Evolutionary conservation across 2,329 filamentous ascomycete species (phyloP), one percentile per base, ranked within the genome.

Genomic region (Fusarium dimerum): DNA sequence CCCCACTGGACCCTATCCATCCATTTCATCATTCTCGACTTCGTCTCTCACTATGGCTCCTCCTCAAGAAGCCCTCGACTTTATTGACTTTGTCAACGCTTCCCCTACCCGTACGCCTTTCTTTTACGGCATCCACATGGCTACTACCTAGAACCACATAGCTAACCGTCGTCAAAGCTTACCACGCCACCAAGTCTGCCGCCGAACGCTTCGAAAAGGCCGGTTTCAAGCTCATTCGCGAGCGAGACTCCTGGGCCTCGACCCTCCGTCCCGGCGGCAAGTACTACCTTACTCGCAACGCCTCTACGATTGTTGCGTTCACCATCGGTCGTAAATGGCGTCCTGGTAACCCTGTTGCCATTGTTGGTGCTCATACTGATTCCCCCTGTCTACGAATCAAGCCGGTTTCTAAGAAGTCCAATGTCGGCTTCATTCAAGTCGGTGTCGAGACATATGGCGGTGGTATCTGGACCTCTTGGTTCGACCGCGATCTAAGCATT

Each of bases 381-480:
- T 97, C 92, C 11, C 92, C 91, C 6, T 92, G 89, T 63, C 82
- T 99, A 45, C 87, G 93, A 54, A 79, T 99, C 71, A 99, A 99
- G 79, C 94, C 94, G 12, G 87, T 96, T 40, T 96, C 90, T 68
- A 96, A 93, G 76, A 94, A 93, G 76, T 82, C 84, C 66, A 86
- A 83, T 50, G 88, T 89, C 59, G 93, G 93, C 12, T 99, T 94
- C 72, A 75, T 97, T 57, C 94, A 99, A 74, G 87, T 99, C 51
- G 94, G 92, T 48, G 93, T 97, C 47, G 94, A 99, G 78, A 93
- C 91, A 2, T 99, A 99, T 68, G 94, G 94, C 48, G 94, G 94
- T 56, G 94, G 94, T 50, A 87, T 97, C 66, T 97, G 93, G 93
- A 92, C 97, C 73, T 96, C 90, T 43, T 99, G 89, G 94, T 99